Percentiles rank a stretch among this genome's conserved stretches.
These are phyloP conservation scores for Aspergillus nanangensis DNA, from an alignment of 495 filamentous ascomycete species.

Conservation along the genomic window DNA sequence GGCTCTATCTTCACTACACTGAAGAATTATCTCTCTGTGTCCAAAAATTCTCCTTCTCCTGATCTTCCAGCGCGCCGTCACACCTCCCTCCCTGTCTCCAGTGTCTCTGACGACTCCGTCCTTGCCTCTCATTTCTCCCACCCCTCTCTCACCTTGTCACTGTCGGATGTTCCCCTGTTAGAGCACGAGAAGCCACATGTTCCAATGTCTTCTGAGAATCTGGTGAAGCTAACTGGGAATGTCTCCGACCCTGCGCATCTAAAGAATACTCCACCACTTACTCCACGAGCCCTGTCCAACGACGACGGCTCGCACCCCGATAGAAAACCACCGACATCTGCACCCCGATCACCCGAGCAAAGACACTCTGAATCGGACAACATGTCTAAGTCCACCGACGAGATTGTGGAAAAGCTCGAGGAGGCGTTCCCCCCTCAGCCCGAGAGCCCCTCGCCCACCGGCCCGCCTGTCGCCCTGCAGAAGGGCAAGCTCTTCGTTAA, in stretches of 20 bases:
- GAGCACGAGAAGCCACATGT: slow-evolving; percentile 47
- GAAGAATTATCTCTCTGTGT: slow-evolving; percentile 39
- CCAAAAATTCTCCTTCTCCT: slow-evolving; percentile 20
- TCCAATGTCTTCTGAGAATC: slow-evolving; percentile 58
- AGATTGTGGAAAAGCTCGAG: slow-evolving; percentile 41
- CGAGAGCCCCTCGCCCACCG: slow-evolving; percentile 32
- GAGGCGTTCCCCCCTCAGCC: slow-evolving; percentile 34
- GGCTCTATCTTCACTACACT: slow-evolving; percentile 37
- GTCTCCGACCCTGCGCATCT: slow-evolving; percentile 51
- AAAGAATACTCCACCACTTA: slow-evolving; percentile 89
- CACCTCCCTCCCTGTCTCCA: slow-evolving; percentile 56
- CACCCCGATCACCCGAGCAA: slow-evolving; percentile 21
- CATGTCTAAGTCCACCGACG: slow-evolving; percentile 30
- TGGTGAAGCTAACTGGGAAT: slow-evolving; percentile 85
- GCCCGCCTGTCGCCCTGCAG: slow-evolving; percentile 63
- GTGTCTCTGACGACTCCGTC: slow-evolving; percentile 62
- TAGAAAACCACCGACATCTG: slow-evolving; percentile 29
- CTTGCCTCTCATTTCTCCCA: slow-evolving; percentile 73
- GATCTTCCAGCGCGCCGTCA: slow-evolving; percentile 46
- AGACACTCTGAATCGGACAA: slow-evolving; percentile 20
- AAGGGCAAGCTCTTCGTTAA: slow-evolving; percentile 89
- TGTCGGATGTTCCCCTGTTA: slow-evolving; percentile 48
- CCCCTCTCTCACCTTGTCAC: slow-evolving; percentile 57
- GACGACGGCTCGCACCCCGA: slow-evolving; percentile 46
- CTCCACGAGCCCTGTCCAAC: slow-evolving; percentile 78